Conservation (phyloP, 139 green algal genomes). For the Haematococcus lacustris region DNA sequence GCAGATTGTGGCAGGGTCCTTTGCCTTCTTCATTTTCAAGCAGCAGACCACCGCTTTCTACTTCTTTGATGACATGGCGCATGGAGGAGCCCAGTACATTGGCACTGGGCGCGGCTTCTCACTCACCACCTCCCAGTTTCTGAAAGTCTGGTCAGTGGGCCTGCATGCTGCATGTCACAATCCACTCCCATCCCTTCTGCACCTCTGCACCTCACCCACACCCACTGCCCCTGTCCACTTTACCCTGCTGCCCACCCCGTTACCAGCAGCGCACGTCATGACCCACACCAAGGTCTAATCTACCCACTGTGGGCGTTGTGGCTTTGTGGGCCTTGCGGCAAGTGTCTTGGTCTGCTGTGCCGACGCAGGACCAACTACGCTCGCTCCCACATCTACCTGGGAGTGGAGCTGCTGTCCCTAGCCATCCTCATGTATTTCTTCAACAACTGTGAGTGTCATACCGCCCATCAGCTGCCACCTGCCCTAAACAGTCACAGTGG, state of each 20-base stretch:
- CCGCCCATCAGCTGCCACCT: too few relatives aligned
- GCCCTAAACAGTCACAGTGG: too few relatives aligned
- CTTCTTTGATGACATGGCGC: constrained; percentile 56
- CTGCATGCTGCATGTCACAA: too few relatives aligned
- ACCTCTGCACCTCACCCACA: too few relatives aligned
- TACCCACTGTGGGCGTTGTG: too few relatives aligned
- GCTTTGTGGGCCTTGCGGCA: too few relatives aligned
- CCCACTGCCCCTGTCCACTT: too few relatives aligned
- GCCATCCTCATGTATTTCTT: constrained; percentile 22
- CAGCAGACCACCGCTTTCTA: constrained; percentile 53
- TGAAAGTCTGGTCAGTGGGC: constrained; percentile 30
- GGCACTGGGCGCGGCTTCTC: constrained; percentile 74
- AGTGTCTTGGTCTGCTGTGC: too few relatives aligned
- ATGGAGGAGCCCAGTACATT: constrained; percentile 72
- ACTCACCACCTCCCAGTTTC: constrained; percentile 61
- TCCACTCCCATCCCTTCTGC: too few relatives aligned
- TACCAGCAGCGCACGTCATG: too few relatives aligned
- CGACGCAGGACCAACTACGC: constrained; percentile 47
- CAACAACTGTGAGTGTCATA: background rate
- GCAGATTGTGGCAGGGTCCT: constrained; percentile 38
- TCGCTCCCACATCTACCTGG: constrained; percentile 63
- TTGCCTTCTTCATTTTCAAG: constrained; percentile 67
- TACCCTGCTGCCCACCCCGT: too few relatives aligned
- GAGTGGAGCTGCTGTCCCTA: constrained; percentile 50
- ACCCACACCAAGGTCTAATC: too few relatives aligned